Evolutionary conservation across 1,284 basidiomycete genomes (phyloP).

Genomic region (Pseudozyma pruni): DNA sequence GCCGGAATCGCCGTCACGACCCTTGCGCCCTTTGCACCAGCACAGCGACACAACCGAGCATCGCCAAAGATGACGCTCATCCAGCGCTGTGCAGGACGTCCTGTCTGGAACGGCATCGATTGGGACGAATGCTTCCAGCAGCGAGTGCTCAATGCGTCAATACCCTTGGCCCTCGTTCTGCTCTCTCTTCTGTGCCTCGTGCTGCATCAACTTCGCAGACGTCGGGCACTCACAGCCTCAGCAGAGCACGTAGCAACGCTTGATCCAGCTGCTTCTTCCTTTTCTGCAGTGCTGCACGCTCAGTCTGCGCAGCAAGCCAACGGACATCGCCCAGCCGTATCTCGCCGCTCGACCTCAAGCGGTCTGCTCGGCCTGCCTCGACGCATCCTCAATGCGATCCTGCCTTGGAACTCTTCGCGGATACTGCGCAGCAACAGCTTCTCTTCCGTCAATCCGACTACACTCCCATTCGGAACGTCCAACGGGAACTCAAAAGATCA

Average conservation of each 20-base stretch:
- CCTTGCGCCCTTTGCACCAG: no score
- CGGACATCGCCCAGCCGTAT: not conserved
- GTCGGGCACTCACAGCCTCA: constrained; percentile 28
- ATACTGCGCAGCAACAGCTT: constrained; percentile 32
- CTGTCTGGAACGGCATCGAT: constrained; percentile 43
- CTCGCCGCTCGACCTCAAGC: constrained; percentile 1
- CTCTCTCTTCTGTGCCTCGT: constrained; percentile 36
- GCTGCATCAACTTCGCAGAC: constrained; percentile 35
- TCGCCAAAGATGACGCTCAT: constrained; percentile 16
- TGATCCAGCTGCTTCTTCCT: constrained; percentile 52
- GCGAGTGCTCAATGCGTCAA: constrained; percentile 39
- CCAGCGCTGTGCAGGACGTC: constrained; percentile 27
- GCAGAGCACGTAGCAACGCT: constrained; percentile 50
- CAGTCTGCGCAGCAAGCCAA: constrained; percentile 6
- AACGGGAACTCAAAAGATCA: constrained; percentile 12
- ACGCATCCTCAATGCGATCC: constrained; percentile 30
- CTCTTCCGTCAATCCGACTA: constrained; percentile 18
- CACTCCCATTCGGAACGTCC: constrained; percentile 11
- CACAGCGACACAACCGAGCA: no score
- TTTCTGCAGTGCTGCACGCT: constrained; percentile 23
- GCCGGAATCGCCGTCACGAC: no score
- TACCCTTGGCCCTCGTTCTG: constrained; percentile 36
- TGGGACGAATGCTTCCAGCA: constrained; percentile 50
- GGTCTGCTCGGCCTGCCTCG: constrained; percentile 14
- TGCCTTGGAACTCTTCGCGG: constrained; percentile 55